Evolutionary conservation across 1,284 basidiomycete species (phyloP).

Genomic region (Irpex sp.): DNA sequence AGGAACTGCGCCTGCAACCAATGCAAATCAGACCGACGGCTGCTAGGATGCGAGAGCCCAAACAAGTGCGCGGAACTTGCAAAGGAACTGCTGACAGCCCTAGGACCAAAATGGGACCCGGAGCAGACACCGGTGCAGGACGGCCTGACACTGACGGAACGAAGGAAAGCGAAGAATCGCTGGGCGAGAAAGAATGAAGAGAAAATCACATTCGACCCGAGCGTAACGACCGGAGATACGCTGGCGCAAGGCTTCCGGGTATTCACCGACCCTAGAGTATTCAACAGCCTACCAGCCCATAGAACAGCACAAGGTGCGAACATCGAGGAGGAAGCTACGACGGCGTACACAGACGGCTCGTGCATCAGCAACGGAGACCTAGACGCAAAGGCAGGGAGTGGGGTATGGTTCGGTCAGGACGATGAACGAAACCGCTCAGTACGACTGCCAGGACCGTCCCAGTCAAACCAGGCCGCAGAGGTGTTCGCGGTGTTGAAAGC

Average conservation of each 20-base stretch:
- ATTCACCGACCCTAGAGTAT: background rate
- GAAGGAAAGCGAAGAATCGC: too few species aligned
- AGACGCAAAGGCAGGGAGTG: background rate
- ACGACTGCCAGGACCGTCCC: background rate
- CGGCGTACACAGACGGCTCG: constrained; percentile 22
- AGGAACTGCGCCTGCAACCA: too few species aligned
- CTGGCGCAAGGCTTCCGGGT: background rate
- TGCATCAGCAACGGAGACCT: constrained; percentile 15
- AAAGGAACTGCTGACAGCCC: too few species aligned
- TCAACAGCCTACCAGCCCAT: background rate
- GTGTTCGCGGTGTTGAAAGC: background rate
- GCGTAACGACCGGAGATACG: background rate
- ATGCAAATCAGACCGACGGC: too few species aligned
- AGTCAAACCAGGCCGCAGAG: background rate
- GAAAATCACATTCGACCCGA: too few species aligned
- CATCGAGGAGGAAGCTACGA: constrained; percentile 13
- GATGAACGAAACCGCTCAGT: background rate
- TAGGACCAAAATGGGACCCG: too few species aligned
- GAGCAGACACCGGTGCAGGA: too few species aligned
- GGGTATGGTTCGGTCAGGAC: background rate
- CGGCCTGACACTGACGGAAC: too few species aligned
- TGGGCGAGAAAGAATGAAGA: too few species aligned
- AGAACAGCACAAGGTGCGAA: background rate
- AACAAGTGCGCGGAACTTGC: too few species aligned
- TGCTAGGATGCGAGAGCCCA: too few species aligned